Base-by-base conservation (phyloP, 2,329 filamentous ascomycete genomes). In the Pestalotiopsis sp. region DNA sequence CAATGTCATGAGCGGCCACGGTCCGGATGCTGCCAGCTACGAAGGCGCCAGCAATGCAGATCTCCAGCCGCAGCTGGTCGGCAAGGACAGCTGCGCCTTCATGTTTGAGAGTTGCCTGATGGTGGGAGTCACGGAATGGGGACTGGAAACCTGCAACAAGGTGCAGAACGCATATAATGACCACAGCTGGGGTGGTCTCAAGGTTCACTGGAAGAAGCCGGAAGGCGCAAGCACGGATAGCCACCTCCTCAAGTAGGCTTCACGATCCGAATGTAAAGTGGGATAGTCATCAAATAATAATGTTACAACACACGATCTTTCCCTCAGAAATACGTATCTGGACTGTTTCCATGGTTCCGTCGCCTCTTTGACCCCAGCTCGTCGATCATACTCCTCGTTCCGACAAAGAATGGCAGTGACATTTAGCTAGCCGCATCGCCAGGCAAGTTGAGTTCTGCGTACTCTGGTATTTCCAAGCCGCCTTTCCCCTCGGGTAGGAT, bases 131-230 rank as follows among this genome's bases (percentile, higher is more conserved):
- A 92, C 91, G 1, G 87, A 91, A 68, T 93, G 91, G 90, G 91
- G 90, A 1, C 79, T 88, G 70, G 79, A 80, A 71, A 85, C 88
- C 70, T 95, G 86, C 67, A 78, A 82, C 72, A 87, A 87, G 78
- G 84, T 88, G 17, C 87, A 89, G 82, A 85, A 89, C 72, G 88
- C 88, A 68, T 97, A 96, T 76, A 94, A 90, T 77, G 88, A 90
- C 68, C 92, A 97, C 83, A 95, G 92, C 77, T 97, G 94, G 94
- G 90, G 85, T 36, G 86, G 86, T 0, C 81, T 93, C 66, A 87
- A 88, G 79, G 85, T 89, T 58, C 88, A 92, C 76, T 92, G 91
- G 84, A 80, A 81, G 75, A 75, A 75, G 74, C 83, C 84, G 0
- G 79, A 80, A 45, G 81, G 78, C 1, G 74, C 66, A 7, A 66